These are phyloP conservation scores for Fraxinus pennsylvanica DNA, from an alignment of 257 asterid genomes.

Conservation along the genomic window DNA sequence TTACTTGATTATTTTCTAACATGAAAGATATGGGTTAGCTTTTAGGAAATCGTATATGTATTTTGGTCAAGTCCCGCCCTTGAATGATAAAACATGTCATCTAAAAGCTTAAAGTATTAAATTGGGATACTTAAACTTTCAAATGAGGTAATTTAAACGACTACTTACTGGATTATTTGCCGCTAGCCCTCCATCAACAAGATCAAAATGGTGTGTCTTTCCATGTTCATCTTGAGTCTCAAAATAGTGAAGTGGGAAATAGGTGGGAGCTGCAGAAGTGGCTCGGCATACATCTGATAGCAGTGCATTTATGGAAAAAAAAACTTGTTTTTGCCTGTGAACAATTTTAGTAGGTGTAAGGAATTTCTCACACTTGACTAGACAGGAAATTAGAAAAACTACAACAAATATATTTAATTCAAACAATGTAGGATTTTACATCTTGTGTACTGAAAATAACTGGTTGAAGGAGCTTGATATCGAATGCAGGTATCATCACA, in stretches of 20 bases:
- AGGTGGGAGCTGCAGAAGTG: slow-evolving; percentile 80
- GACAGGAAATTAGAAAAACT: too few relatives aligned
- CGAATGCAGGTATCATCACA: slow-evolving; percentile 60
- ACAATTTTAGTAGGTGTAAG: background rate
- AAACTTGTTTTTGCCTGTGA: slow-evolving; percentile 43
- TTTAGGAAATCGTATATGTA: too few relatives aligned
- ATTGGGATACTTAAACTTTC: too few relatives aligned
- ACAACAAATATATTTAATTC: too few relatives aligned
- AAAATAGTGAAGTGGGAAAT: slow-evolving; percentile 59
- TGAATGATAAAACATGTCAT: too few relatives aligned
- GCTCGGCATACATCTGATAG: slow-evolving; percentile 57
- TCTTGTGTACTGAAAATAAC: slow-evolving; percentile 46
- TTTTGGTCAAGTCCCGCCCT: too few relatives aligned
- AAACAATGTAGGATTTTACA: slow-evolving; percentile 15
- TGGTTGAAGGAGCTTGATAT: slow-evolving; percentile 62
- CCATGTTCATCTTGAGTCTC: slow-evolving; percentile 43
- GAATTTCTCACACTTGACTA: too few relatives aligned
- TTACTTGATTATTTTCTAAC: too few relatives aligned
- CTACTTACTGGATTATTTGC: slow-evolving; percentile 65
- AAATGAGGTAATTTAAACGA: too few relatives aligned
- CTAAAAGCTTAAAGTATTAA: background rate
- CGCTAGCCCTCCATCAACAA: slow-evolving; percentile 65
- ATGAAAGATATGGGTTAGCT: too few relatives aligned
- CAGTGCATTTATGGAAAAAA: slow-evolving; percentile 39
- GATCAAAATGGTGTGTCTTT: slow-evolving; percentile 33